A percentile compares a stretch with the other conserved stretches of the same genome.
Evolutionary conservation across 306 rosid species (phyloP).

Genomic region (Pterocarpus macrocarpus): DNA sequence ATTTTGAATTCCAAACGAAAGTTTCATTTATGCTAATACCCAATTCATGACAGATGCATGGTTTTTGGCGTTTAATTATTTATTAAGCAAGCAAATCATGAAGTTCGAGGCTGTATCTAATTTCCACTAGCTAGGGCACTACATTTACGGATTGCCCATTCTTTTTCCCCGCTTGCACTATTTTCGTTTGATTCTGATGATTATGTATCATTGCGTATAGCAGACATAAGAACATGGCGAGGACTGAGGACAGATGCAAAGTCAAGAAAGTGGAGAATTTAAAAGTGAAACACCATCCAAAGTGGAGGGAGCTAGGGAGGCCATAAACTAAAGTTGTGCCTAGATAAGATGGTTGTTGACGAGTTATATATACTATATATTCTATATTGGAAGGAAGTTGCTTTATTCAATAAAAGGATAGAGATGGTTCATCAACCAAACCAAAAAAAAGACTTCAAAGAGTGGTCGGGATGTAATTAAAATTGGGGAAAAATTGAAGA

Average conservation of each 20-base stretch:
- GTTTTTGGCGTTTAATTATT: background rate
- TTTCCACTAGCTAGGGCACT: slow-evolving; percentile 17
- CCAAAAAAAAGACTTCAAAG: background rate
- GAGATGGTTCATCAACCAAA: no score
- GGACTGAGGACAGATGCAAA: slow-evolving; percentile 39
- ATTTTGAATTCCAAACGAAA: slow-evolving; percentile 2
- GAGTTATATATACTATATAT: no score
- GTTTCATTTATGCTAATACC: background rate
- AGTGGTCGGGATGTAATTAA: background rate
- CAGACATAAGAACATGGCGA: slow-evolving; percentile 21
- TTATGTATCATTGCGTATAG: background rate
- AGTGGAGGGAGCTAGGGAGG: slow-evolving; percentile 35
- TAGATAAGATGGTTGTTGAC: background rate
- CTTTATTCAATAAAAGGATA: no score
- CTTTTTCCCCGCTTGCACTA: background rate
- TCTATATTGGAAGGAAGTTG: no score
- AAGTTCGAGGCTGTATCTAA: slow-evolving; percentile 25
- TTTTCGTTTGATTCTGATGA: background rate
- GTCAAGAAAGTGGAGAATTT: background rate
- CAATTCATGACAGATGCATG: background rate
- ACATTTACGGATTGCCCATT: background rate
- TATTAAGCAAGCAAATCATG: background rate
- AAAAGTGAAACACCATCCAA: slow-evolving; percentile 43
- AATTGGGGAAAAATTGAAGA: background rate
- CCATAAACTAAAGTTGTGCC: slow-evolving; percentile 23